phyloP scores from a whole-genome alignment of 306 rosid species.

The Malus domestica region ASM211411v1 NC_041798.1:21562501-21563000 shows the following conservation, averaged over 20 bases:
- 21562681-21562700: not conserved
- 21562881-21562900: not conserved
- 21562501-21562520: not conserved
- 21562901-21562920: not conserved
- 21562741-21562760: not conserved
- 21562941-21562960: not conserved
- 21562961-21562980: not conserved
- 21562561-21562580: constrained; percentile 53
- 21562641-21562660: constrained; percentile 64
- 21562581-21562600: constrained; percentile 44
- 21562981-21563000: not conserved
- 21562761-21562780: not conserved
- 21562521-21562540: constrained; percentile 17
- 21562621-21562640: constrained; percentile 79
- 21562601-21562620: constrained; percentile 69
- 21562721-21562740: not conserved
- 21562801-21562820: constrained; percentile 10
- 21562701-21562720: not conserved
- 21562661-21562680: constrained; percentile 52
- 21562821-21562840: constrained; percentile 5
- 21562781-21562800: not conserved
- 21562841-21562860: not conserved
- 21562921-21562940: not conserved
- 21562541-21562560: constrained; percentile 23
- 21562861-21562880: not conserved